Base-by-base conservation (phyloP, 192 early-diverging fungal species). In the Gryganskiella cystojenkinii region DNA sequence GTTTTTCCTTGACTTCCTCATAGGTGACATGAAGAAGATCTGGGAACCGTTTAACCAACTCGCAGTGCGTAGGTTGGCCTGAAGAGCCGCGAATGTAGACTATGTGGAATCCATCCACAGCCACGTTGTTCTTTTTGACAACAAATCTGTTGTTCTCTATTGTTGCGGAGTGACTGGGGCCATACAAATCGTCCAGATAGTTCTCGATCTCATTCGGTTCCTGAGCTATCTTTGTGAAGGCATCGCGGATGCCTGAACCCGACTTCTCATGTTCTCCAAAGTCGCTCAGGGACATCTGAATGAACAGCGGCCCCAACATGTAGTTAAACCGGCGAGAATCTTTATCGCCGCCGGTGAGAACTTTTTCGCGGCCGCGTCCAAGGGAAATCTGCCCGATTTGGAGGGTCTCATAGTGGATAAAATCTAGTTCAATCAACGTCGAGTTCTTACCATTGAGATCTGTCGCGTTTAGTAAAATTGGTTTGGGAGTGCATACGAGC, bases 21-120 rank as follows among this genome's bases (percentile, higher is more conserved):
- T 55, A 72, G 30, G 37, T 56, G 43, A 64, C 52, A 64, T 72
- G 61, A 2, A 6, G 6, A 47, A 63, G 14, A 35, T 72, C 61
- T 49, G 60, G 60, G 37, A 46, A 64, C 24, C 49, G 58, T 1
- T 42, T 40, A 40, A 67, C 65, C 31, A 61, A 58, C 15, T 27
- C 37, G 37, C 8, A 34, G 54, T 67, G 65, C 19, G 30, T 20
- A 4, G 52, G 65, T 44, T 31, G 3, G 54, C 65, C 65, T 34
- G 60, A 47, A 55, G 33, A 44, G 54, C 61, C 70, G 40, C 42
- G 70, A 55, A 72, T 64, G 52, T 63, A 72, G 52, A 72, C 61
- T 19, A 72, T 56, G 42, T 52, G 61, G 56, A 72, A 64, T 30
- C 45, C 52, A 34, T 31, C 42, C 35, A 64, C 42, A 33, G 6